Conservation (phyloP, 1,139 yeast genomes). For the Magnusiomyces tetraspermus region DNA sequence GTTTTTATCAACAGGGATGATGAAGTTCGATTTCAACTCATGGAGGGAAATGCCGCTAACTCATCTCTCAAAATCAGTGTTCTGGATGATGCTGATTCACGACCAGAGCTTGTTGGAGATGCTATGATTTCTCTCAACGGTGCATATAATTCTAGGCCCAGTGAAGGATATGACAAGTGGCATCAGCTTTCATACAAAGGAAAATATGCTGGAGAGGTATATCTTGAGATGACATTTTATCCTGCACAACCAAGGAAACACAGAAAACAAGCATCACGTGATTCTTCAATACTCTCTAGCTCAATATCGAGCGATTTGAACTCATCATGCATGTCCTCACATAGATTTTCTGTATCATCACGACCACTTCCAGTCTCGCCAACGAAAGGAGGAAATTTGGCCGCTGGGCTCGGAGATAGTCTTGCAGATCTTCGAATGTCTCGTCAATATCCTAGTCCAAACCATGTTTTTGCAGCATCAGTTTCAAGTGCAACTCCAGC, state of each 20-base stretch:
- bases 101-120: slow-evolving; percentile 80
- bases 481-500: neutral
- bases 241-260: slow-evolving; percentile 36
- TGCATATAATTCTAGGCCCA: slow-evolving; percentile 49
- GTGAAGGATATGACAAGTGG: slow-evolving; percentile 85
- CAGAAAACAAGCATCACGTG: neutral
- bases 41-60: slow-evolving; percentile 27
- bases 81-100: slow-evolving; percentile 77
- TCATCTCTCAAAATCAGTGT: slow-evolving; percentile 62
- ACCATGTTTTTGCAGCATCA: neutral
- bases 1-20: slow-evolving; percentile 35
- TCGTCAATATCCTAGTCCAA: neutral
- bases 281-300: neutral
- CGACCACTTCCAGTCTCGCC: slow-evolving; percentile 1
- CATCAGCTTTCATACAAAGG: slow-evolving; percentile 57
- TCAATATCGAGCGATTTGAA: neutral
- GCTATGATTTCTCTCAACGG: slow-evolving; percentile 67
- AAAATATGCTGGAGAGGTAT: slow-evolving; percentile 81
- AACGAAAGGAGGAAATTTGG: neutral
- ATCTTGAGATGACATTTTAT: slow-evolving; percentile 85
- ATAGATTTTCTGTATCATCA: neutral
- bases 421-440: neutral
- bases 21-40: slow-evolving; percentile 63
- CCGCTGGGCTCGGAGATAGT: neutral
- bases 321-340: neutral